Evolutionary conservation across 371 early-diverging fungal species (phyloP), one percentile per base, ranked within the genome.

Genomic region (Thermomucor indicae-seudaticae): DNA sequence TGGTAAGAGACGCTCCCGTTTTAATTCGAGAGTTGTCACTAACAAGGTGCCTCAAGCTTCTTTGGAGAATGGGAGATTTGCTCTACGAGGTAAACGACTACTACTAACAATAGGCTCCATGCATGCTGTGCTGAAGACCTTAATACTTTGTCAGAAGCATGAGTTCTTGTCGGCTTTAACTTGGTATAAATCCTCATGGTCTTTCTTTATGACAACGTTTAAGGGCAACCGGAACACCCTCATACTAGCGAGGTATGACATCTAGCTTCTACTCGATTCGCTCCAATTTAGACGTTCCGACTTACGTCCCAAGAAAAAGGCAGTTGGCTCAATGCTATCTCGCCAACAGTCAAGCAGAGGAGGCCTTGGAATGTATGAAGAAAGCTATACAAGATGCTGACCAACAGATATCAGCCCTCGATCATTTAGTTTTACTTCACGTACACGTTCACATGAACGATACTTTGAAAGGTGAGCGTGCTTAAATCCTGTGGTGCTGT

Each of bases 341-440:
- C 10, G 19, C 20, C 4, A 24, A 8, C 6, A 23, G 16, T 24
- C 32, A 35, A 19, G 20, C 23, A 5, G 14, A 47, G n/a, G 2
- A 23, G 12, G 42, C 51, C 14, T 10, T 29, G 31, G 34, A 38
- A 22, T 51, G 28, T 24, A 16, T 51, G 19, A 19, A 28, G 14
- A 34, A 51, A 23, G 16, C 32, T 5, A 51, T 51, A 19, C 23
- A 43, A 30, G 43, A 32, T 19, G 17, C 32, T 51, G 37, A 22
- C 1, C 4, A 51, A 4, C 19, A 51, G 24, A 32, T 19, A 19
- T 24, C 8, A 6, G 42, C 51, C 2, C 16, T 42, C 10, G 51
- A 51, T 17, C 43, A 51, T 11, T 32, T 43, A 10, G 16, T 37
- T 11, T 37, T 37, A 11, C 37, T 17, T 6, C 31, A 17, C 22